These are phyloP conservation scores for Linnemannia hyalina DNA, from an alignment of 192 early-diverging fungal species.

Conservation along the genomic window DNA sequence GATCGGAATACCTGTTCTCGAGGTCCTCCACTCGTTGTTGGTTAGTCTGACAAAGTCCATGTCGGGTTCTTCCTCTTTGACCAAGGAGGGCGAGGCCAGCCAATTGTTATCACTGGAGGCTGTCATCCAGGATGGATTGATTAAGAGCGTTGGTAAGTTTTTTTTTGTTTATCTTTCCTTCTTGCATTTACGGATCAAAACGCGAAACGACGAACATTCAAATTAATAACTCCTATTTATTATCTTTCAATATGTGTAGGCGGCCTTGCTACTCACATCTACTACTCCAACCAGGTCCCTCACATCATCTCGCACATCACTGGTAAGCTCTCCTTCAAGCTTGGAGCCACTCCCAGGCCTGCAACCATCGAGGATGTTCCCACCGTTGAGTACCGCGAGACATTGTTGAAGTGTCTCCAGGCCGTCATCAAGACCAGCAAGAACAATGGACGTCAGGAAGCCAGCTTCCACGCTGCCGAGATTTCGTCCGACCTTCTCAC, in stretches of 20 bases:
- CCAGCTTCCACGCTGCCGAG: constrained; percentile 42
- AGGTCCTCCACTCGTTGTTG: constrained; percentile 64
- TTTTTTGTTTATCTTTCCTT: not conserved
- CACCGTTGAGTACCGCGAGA: constrained; percentile 50
- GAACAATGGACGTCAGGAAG: constrained; percentile 44
- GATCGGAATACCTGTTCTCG: constrained; percentile 65
- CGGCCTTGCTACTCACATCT: constrained; percentile 67
- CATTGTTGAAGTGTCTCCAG: constrained; percentile 62
- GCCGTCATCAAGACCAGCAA: constrained; percentile 58
- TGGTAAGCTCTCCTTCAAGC: constrained; percentile 52
- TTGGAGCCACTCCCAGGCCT: constrained; percentile 19
- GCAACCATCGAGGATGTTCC: constrained; percentile 58
- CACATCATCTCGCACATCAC: constrained; percentile 68
- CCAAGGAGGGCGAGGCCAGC: constrained; percentile 30
- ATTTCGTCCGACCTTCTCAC: constrained; percentile 57
- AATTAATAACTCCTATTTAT: not conserved
- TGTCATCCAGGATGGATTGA: constrained; percentile 37
- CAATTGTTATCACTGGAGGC: constrained; percentile 23
- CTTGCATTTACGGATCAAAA: not conserved
- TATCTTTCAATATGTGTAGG: constrained; percentile 27
- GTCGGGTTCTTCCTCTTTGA: constrained; percentile 7
- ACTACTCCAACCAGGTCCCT: constrained; percentile 68
- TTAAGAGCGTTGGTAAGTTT: constrained; percentile 47
- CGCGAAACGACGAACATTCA: not conserved
- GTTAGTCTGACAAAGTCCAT: constrained; percentile 55